Evolutionary conservation across 2,329 filamentous ascomycete genomes (phyloP).

Genomic region (Diaporthe citriasiana): DNA sequence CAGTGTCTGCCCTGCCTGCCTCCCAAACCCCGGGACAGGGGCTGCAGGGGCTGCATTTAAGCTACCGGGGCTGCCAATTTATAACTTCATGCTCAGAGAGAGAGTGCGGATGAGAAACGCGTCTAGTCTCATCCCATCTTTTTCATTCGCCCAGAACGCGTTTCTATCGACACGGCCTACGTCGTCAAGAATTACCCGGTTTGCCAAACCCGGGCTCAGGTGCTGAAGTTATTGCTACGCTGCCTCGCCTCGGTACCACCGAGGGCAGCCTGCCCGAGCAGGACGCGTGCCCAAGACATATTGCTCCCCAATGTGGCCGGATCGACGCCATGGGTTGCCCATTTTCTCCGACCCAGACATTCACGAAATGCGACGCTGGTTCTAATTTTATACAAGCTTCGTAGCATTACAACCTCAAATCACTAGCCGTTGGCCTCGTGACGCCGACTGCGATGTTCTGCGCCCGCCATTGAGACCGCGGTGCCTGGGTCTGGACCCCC

Average conservation of each 20-base stretch:
- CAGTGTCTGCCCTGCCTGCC: not conserved
- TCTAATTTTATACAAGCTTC: conserved; percentile 22
- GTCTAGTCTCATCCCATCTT: conserved; percentile 22
- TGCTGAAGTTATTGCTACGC: not conserved
- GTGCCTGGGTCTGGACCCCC: not conserved
- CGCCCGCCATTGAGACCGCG: not conserved
- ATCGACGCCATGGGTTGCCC: conserved; percentile 24
- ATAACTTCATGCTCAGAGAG: not conserved
- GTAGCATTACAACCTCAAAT: conserved; percentile 9
- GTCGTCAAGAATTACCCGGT: conserved; percentile 5
- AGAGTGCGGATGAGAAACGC: conserved; percentile 18
- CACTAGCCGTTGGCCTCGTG: not conserved
- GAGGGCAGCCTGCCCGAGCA: not conserved
- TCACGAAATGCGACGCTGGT: conserved; percentile 18
- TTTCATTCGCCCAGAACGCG: conserved; percentile 30
- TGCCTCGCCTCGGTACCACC: conserved; percentile 17
- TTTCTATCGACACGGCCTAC: not conserved
- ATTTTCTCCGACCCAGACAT: conserved; percentile 9
- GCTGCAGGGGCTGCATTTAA: conserved; percentile 27
- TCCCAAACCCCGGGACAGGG: not conserved
- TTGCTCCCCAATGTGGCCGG: conserved; percentile 2
- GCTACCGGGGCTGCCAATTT: conserved; percentile 28
- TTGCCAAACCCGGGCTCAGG: not conserved
- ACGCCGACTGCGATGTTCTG: conserved; percentile 1
- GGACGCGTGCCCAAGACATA: conserved; percentile 8